Evolutionary conservation across 176 grass and related monocot species (phyloP).

Genomic region (Musa schizocarpa): DNA sequence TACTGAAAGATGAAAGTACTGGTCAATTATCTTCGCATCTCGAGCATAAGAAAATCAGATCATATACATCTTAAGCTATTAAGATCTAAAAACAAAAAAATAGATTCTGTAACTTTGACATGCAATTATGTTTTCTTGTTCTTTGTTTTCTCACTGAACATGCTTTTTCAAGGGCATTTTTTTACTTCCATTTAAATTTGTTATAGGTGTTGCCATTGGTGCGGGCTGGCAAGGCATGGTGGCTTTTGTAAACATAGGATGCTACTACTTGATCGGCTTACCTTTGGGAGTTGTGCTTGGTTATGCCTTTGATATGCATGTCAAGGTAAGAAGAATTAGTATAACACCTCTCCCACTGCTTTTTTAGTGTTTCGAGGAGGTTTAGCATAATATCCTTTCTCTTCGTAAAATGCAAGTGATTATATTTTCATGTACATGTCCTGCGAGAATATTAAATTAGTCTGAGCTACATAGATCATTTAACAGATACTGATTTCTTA

Average conservation of each 20-base stretch:
- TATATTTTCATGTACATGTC: too few species aligned
- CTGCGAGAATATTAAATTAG: too few species aligned
- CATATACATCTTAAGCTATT: too few species aligned
- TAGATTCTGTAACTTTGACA: neutral
- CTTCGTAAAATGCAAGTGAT: too few species aligned
- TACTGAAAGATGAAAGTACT: too few species aligned
- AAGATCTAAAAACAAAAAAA: too few species aligned
- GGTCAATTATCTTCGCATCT: neutral
- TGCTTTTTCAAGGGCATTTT: neutral
- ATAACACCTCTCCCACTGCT: too few species aligned
- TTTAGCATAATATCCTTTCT: too few species aligned
- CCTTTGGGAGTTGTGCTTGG: slow-evolving; percentile 62
- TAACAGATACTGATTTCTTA: too few species aligned
- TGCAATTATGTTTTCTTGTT: neutral
- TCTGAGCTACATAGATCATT: too few species aligned
- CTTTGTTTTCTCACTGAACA: neutral
- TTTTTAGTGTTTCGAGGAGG: too few species aligned
- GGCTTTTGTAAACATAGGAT: slow-evolving; percentile 70
- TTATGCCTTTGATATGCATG: slow-evolving; percentile 46
- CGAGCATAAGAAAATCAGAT: too few species aligned
- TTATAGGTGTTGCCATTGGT: slow-evolving; percentile 62
- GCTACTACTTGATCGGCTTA: slow-evolving; percentile 76
- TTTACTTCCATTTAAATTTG: neutral
- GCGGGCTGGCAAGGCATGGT: slow-evolving; percentile 66
- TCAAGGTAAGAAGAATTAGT: slow-evolving; percentile 30